Evolutionary conservation across 345 rosid species (phyloP), one percentile per base, ranked within the genome.

Genomic region (Citrus cavaleriei): DNA sequence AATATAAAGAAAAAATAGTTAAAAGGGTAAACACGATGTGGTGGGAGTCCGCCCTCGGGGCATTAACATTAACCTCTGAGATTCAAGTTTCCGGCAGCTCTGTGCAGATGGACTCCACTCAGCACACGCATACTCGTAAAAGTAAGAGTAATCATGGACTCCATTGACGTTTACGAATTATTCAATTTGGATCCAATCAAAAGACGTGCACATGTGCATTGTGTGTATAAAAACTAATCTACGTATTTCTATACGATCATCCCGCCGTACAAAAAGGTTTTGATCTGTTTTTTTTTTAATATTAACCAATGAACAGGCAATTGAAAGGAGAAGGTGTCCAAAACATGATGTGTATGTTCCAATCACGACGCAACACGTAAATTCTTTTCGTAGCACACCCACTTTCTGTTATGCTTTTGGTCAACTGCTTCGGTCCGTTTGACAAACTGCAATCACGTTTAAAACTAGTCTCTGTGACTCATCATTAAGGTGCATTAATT

Each of bases 1-100:
- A 65, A 7, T 18, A 7, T 19, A 18, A 63, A 28, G 10, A 6
- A 63, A 65, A 63, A 34, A 65, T 65, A 65, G 24, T 65, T 65
- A 2, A 64, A 64, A 64, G 9, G n/a, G 12, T 21, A 32, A 32
- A 64, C 38, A 34, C 35, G 35, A 34, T 34, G 57, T 51, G 61
- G 40, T 71, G 19, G 62, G 62, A 71, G 62, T 71, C 16, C 5
- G 42, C 18, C 18, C 58, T 54, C n/a, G 19, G 6, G 58, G 8
- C 58, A 5, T 54, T 54, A 54, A 4, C 14, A 16, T 27, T 28
- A 30, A 54, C 42, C 30, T 55, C 5, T 21, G 46, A 55, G 64
- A 72, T 70, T 70, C 66, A 62, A 28, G 10, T 64, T 64, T 64
- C 68, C 38, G n/a, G 68, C 38, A 46, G 72, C 72, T n/a, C 34